A percentile compares a stretch with the other conserved stretches of the same genome.
These are phyloP conservation scores for Epichloe brachyelytri DNA, from an alignment of 2,329 filamentous ascomycete species.

Conservation along the genomic window DNA sequence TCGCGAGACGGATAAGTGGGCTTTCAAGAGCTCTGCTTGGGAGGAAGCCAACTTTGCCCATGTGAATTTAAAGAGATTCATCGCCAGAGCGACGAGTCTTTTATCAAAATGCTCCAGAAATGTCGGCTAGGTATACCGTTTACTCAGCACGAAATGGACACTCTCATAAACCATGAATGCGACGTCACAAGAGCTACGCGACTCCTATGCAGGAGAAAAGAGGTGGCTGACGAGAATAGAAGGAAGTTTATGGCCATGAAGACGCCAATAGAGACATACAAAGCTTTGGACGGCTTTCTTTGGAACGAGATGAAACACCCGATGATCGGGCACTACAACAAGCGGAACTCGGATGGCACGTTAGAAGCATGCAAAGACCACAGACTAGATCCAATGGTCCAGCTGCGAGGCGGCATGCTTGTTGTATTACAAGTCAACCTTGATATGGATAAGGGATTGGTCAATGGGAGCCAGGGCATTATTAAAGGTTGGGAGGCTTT, in stretches of 20 bases:
- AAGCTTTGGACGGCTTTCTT: not conserved
- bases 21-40: conserved; percentile 45
- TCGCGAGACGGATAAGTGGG: conserved; percentile 42
- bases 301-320: not conserved
- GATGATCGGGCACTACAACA: not conserved
- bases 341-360: conserved; percentile 3
- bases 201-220: conserved; percentile 7
- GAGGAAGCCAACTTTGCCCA: conserved; percentile 37
- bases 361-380: conserved; percentile 6
- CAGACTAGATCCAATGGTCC: conserved; percentile 5
- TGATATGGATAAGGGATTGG: conserved; percentile 1
- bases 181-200: conserved; percentile 17
- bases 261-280: not conserved
- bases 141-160: conserved; percentile 20
- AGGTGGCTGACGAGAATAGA: conserved; percentile 4
- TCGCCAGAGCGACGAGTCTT: conserved; percentile 39
- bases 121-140: conserved; percentile 34
- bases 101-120: conserved; percentile 43
- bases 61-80: conserved; percentile 41
- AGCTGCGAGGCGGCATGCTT: conserved; percentile 9
- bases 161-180: conserved; percentile 32
- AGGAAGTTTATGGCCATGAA: not conserved
- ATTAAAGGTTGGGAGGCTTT: conserved; percentile 10
- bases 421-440: conserved; percentile 16
- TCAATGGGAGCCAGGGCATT: conserved; percentile 16